Percentiles rank a stretch among this genome's conserved stretches.
Conservation (phyloP, 257 asterid genomes). For the Nicotiana knightiana region DNA sequence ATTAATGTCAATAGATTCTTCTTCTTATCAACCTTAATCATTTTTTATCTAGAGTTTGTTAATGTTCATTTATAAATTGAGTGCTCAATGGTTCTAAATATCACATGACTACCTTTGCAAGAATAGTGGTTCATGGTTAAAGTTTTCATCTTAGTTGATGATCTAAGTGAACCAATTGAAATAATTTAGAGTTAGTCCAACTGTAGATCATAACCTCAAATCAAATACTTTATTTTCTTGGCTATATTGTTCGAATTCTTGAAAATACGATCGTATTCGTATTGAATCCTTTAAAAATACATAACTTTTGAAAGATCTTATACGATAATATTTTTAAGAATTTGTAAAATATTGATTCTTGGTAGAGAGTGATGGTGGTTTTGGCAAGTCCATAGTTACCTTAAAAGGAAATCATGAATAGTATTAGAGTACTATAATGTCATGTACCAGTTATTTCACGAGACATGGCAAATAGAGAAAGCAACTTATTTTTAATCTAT, state of each 20-base stretch:
- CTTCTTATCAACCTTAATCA: not conserved
- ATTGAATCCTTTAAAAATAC: not conserved
- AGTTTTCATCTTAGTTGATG: not conserved
- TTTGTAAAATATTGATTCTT: not conserved
- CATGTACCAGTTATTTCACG: not conserved
- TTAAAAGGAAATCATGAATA: not conserved
- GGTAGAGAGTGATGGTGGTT: not conserved
- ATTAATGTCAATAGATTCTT: not conserved
- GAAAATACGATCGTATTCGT: too few relatives aligned
- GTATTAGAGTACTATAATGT: not conserved
- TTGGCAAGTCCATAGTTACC: not conserved
- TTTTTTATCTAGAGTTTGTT: not conserved
- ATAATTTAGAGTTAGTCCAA: not conserved
- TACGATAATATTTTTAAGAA: not conserved
- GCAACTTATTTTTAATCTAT: not conserved
- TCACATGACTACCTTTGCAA: not conserved
- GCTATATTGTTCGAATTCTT: not conserved
- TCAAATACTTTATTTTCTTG: not conserved
- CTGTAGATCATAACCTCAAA: not conserved
- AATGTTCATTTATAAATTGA: not conserved
- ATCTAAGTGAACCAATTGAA: not conserved
- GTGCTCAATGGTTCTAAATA: not conserved
- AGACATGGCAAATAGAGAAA: not conserved
- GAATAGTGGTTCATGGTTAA: slow-evolving; percentile 1
- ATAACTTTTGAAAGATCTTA: not conserved